Base-by-base conservation (phyloP, 1,284 basidiomycete species). In the Inonotus obliquus region DNA sequence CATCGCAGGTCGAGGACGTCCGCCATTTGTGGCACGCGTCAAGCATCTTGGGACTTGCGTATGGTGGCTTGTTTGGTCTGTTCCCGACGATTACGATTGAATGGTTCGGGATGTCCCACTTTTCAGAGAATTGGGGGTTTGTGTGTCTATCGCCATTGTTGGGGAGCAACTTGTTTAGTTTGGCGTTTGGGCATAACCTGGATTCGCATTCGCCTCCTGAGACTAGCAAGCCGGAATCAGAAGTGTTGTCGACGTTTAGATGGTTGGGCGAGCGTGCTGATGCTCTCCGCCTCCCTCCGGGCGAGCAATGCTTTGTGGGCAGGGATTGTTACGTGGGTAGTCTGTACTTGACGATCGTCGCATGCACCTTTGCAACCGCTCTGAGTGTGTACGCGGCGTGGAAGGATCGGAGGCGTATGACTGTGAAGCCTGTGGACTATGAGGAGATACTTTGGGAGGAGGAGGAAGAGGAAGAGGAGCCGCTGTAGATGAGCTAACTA, bases 91-190 rank as follows among this genome's bases (percentile, higher is more conserved):
- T 95, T 27, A 79, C 84, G 35, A 82, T 95, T 27, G 94, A 95
- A 67, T 94, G 90, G 89, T 96, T 95, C 67, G 93, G 94, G 5
- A 37, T 61, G 87, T 85, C 76, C 14, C 87, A 88, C 68, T 86
- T 92, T 68, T 86, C 85, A 2, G 87, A 94, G 74, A 96, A 96
- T 72, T 95, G 87, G 87, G 94, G 94, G 17, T 91, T 84, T 70
- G 79, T 90, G 29, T 84, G 84, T 6, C 74, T 94, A 19, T 83
- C 89, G 0, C 92, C 94, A 1, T 81, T 94, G 61, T 54, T 94
- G 1, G 91, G 89, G 6, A 91, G 91, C 0, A 96, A 96, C 74
- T 57, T 93, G 1, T 92, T 95, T 74, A 94, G 92, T 45, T 69
- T 96, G 44, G 77, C 90, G 47, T 96, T 96, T 69, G 94, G 94